Conservation (phyloP, 1,139 yeast species). For the Yamadazyma friedrichii region DNA sequence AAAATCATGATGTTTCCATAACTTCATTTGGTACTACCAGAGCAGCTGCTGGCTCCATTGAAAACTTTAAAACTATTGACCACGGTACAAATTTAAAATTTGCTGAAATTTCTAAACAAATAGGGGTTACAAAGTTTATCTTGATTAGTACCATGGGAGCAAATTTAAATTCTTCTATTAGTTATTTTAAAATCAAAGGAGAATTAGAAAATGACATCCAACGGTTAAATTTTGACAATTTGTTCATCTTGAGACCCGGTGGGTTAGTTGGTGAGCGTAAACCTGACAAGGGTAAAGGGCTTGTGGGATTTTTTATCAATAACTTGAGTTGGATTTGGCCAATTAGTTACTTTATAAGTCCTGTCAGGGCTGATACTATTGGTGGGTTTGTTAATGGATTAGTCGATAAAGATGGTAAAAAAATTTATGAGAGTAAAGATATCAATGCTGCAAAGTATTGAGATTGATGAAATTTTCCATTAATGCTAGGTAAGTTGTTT, state of each 20-base stretch:
- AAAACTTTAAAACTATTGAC: slow-evolving; percentile 65
- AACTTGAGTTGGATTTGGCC: slow-evolving; percentile 22
- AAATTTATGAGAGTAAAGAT: slow-evolving; percentile 1
- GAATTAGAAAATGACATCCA: slow-evolving; percentile 59
- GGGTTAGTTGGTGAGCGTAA: slow-evolving; percentile 59
- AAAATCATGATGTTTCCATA: slow-evolving; percentile 13
- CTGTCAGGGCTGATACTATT: slow-evolving; percentile 22
- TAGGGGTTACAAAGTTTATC: slow-evolving; percentile 63
- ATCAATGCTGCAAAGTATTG: not conserved
- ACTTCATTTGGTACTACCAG: slow-evolving; percentile 72
- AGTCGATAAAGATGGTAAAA: slow-evolving; percentile 1
- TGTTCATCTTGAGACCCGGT: slow-evolving; percentile 74
- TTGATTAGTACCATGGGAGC: slow-evolving; percentile 66
- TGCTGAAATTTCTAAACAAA: slow-evolving; percentile 68
- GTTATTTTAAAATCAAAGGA: slow-evolving; percentile 63
- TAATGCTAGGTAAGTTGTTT: too few relatives aligned
- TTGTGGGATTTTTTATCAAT: slow-evolving; percentile 15
- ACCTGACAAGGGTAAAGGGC: slow-evolving; percentile 27
- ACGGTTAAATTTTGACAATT: slow-evolving; percentile 59
- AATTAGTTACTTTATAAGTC: slow-evolving; percentile 1
- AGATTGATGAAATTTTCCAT: not conserved
- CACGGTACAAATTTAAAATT: slow-evolving; percentile 62
- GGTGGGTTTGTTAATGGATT: slow-evolving; percentile 19
- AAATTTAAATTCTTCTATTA: slow-evolving; percentile 46
- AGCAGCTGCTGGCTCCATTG: slow-evolving; percentile 55